Conservation (phyloP, 495 filamentous ascomycete species). For the Lentithecium fluviatile region DNA sequence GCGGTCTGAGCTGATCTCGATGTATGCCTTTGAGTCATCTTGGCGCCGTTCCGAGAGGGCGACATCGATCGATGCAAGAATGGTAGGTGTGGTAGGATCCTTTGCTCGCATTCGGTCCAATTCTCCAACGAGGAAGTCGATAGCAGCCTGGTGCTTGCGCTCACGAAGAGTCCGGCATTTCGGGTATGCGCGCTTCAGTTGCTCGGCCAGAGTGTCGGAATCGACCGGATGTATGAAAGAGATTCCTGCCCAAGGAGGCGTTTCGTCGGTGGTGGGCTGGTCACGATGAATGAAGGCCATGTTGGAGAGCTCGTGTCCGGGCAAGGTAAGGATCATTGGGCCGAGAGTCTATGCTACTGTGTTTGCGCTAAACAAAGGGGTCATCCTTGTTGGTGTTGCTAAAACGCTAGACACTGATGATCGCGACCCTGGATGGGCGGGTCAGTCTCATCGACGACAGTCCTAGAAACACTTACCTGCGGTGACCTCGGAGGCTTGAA, state of each 20-base stretch:
- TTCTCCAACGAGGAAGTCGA: constrained; percentile 4
- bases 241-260: constrained; percentile 8
- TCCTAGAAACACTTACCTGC: constrained; percentile 2
- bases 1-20: no score
- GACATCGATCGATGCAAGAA: no score
- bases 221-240: constrained; percentile 1
- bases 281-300: background rate
- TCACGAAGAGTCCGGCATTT: constrained; percentile 4
- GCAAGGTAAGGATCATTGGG: no score
- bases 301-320: no score
- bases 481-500: constrained; percentile 8
- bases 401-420: background rate
- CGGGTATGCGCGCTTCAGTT: constrained; percentile 14
- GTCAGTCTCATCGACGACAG: background rate
- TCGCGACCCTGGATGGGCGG: background rate
- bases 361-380: no score
- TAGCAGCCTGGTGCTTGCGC: constrained; percentile 14
- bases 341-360: no score
- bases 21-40: no score
- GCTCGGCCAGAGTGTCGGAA: constrained; percentile 10
- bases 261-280: background rate
- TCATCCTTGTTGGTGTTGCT: no score
- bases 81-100: background rate
- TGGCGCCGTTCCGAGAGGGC: no score
- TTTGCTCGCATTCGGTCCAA: constrained; percentile 1